Evolutionary conservation across 2,329 filamentous ascomycete genomes (phyloP), one percentile per base, ranked within the genome.

Genomic region (Penicillium brevicompactum): DNA sequence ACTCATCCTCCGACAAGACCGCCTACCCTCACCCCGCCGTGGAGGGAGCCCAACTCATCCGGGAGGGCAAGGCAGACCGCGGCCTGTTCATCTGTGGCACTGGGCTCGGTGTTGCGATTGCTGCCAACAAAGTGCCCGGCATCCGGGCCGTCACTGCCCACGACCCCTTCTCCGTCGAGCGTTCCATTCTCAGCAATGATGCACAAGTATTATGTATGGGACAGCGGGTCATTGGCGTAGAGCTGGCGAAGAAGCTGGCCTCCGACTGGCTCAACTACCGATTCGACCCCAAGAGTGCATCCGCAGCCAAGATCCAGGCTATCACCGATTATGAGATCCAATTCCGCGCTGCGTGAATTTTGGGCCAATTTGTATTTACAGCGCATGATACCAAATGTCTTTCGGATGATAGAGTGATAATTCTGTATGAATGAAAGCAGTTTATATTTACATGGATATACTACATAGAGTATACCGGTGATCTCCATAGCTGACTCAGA

Each of bases 91-190:
- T 95, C 77, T 95, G 91, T 76, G 91, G 91, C 2, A 95, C 91
- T 0, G 91, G 91, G 0, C 82, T 96, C 7, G 91, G 91, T 18
- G 91, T 96, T 7, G 91, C 91, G 65, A 95, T 95, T 70, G 79
- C 85, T n/a, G 91, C 91, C 62, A 95, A 95, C 81, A 95, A 95
- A 74, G 86, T 95, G 61, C 87, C 86, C 53, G 91, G 91, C 5
- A 85, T 95, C 58, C 81, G 91, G 22, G 91, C 91, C n/a, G 91
- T 95, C 16, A 95, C 91, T 5, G 91, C 91, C 1, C 91, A 96
- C 72, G 91, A 95, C 71, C 87, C 86, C 62, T 96, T 92, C 79
- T 87, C 84, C 53, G 90, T 95, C 5, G 91, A 95, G 81, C 79
- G 90, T 47, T 86, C 88, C 18, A 84, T 95, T 10, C 76, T 93